Evolutionary conservation across 2,329 filamentous ascomycete species (phyloP).

Genomic region (Tolypocladium nubicola): DNA sequence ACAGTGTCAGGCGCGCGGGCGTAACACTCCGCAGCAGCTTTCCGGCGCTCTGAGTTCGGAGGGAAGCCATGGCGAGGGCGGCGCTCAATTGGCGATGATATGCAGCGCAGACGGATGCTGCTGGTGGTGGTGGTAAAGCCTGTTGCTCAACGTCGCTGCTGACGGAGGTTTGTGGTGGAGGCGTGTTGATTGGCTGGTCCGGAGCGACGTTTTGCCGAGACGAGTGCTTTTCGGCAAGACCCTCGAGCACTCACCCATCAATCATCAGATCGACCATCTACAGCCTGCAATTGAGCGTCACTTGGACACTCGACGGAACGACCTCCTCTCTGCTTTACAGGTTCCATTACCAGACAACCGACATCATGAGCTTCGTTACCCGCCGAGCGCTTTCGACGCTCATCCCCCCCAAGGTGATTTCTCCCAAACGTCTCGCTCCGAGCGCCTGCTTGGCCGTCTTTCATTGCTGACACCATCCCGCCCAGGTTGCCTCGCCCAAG

Average conservation of each 20-base stretch:
- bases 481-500: slow-evolving; percentile 70
- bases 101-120: slow-evolving; percentile 17
- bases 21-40: slow-evolving; percentile 39
- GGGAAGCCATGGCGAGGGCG: slow-evolving; percentile 48
- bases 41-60: slow-evolving; percentile 45
- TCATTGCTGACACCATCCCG: slow-evolving; percentile 25
- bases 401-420: slow-evolving; percentile 90
- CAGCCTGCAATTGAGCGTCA: slow-evolving; percentile 24
- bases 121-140: not conserved
- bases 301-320: slow-evolving; percentile 19
- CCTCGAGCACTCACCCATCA: slow-evolving; percentile 10
- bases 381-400: slow-evolving; percentile 93
- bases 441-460: slow-evolving; percentile 13
- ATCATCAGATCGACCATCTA: slow-evolving; percentile 14
- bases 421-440: not conserved
- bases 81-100: slow-evolving; percentile 16
- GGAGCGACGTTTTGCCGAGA: slow-evolving; percentile 33
- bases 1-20: slow-evolving; percentile 23
- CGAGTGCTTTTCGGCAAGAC: slow-evolving; percentile 39
- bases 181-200: slow-evolving; percentile 29
- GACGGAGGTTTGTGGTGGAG: slow-evolving; percentile 11
- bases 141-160: slow-evolving; percentile 7
- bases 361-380: slow-evolving; percentile 85
- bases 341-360: slow-evolving; percentile 14
- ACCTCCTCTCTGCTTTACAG: slow-evolving; percentile 14